A percentile compares a stretch with the other conserved stretches of the same genome.
These are phyloP conservation scores for Plasmodium billcollinsi DNA, from an alignment of 169 alveolate genomes.

Conservation along the genomic window DNA sequence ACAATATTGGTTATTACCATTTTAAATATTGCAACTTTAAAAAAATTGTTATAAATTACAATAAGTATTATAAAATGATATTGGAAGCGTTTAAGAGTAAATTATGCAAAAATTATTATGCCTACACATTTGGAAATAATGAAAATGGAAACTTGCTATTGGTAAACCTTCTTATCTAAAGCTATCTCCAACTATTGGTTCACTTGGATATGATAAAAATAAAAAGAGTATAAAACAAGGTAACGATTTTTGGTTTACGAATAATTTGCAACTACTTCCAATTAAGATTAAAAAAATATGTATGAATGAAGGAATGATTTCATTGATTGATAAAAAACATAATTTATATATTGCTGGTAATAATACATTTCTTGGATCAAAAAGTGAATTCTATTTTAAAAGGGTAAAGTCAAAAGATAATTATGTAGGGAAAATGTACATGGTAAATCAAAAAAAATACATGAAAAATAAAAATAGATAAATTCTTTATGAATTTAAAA, in stretches of 20 bases:
- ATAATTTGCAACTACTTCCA: constrained; percentile 60
- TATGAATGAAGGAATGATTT: constrained; percentile 58
- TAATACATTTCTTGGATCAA: constrained; percentile 52
- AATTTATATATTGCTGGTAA: constrained; percentile 55
- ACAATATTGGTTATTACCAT: constrained; percentile 29
- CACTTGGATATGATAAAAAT: constrained; percentile 55
- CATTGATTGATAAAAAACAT: constrained; percentile 65
- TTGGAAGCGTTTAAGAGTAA: constrained; percentile 52
- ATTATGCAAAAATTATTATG: constrained; percentile 66
- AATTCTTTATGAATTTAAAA: constrained; percentile 60
- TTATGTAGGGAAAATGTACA: constrained; percentile 9
- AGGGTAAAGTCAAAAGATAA: constrained; percentile 26
- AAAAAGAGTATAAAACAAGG: constrained; percentile 57
- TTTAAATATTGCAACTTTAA: constrained; percentile 53
- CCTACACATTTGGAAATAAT: constrained; percentile 71
- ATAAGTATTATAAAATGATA: constrained; percentile 59
- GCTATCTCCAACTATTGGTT: constrained; percentile 72
- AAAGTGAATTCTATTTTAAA: constrained; percentile 39
- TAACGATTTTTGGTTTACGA: constrained; percentile 74
- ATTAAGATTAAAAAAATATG: constrained; percentile 64
- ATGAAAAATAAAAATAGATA: constrained; percentile 59
- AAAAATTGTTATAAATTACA: constrained; percentile 43
- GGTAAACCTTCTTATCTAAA: constrained; percentile 68
- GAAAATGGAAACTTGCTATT: constrained; percentile 71
- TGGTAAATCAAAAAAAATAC: constrained; percentile 1